A percentile compares a stretch with the other conserved stretches of the same genome.
phyloP scores from a whole-genome alignment of 805 yeast species.

The Phaffomyces antillensis region DNA sequence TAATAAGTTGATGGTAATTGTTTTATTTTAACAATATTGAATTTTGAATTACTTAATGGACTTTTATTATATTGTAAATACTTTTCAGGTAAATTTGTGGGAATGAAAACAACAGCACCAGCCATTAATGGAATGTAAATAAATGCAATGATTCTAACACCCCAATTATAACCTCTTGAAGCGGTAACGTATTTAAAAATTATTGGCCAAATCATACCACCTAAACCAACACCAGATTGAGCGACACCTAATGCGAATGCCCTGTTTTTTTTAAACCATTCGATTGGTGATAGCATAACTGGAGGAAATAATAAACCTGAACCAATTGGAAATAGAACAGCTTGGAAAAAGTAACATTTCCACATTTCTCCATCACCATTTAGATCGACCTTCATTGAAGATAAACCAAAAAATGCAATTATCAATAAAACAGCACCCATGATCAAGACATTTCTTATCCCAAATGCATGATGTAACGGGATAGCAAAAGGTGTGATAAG shows the following conservation, averaged over 20 bases:
- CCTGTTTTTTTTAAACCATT: conserved; percentile 60
- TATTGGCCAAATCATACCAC: conserved; percentile 36
- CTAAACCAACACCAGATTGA: conserved; percentile 44
- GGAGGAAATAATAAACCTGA: conserved; percentile 48
- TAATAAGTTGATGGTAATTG: conserved; percentile 8
- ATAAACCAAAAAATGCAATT: conserved; percentile 16
- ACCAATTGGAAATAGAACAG: conserved; percentile 17
- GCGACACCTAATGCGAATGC: conserved; percentile 46
- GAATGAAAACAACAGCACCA: conserved; percentile 12
- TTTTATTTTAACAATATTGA: conserved; percentile 7
- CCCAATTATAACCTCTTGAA: conserved; percentile 15
- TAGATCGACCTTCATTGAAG: conserved; percentile 6
- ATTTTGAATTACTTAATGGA: conserved; percentile 14
- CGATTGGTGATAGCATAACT: conserved; percentile 53
- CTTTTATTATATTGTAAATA: conserved; percentile 10
- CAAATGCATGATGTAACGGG: conserved; percentile 17
- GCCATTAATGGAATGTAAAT: conserved; percentile 16
- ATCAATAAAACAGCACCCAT: conserved; percentile 11
- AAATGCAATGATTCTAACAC: conserved; percentile 16
- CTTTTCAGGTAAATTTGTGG: conserved; percentile 11
- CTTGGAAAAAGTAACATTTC: conserved; percentile 23
- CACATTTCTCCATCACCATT: conserved; percentile 12
- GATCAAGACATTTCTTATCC: conserved; percentile 9
- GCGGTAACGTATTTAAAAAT: conserved; percentile 17
- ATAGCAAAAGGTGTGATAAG: conserved; percentile 11